Base-by-base conservation (phyloP, 2,329 filamentous ascomycete species). In the Fusarium nematophilum region DNA sequence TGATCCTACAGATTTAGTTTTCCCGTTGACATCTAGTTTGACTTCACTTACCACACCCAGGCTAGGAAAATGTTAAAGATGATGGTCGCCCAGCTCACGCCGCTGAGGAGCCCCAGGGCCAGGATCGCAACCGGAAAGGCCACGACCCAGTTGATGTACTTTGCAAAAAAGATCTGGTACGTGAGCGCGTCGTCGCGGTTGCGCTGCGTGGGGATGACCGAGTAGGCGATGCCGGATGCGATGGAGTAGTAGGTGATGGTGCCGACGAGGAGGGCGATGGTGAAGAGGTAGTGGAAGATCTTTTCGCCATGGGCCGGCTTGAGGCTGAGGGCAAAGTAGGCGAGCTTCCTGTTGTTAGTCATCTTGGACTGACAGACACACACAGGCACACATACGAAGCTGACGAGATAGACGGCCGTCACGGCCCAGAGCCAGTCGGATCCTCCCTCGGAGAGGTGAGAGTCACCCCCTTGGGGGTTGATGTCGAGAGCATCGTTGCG, bases 271-370 rank as follows among this genome's bases (percentile, higher is more conserved):
- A 81, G 75, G 29, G 78, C 77, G 46, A 83, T 74, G 61, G 72
- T 76, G 70, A 84, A 83, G 59, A 84, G 72, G 69, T 85, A 84
- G 74, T 86, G 82, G 75, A 86, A 86, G 64, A 86, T 78, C 64
- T 76, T 78, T 67, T 86, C 81, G 45, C 79, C 79, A 30, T 76
- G 71, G 36, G 73, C 75, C 30, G 81, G 76, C 9, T 73, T 69
- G 66, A 81, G 77, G 56, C 75, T 76, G 5, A 80, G 69, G 17
- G 65, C 74, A 36, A 74, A 74, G 65, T 78, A 73, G 53, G 50
- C 66, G n/a, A 85, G 64, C 78, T 81, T 33, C 3, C 7, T 17
- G 14, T 7, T 46, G 60, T 68, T 51, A 68, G 61, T 54, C 11
- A 43, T n/a, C 6, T 15, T n/a, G n/a, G n/a, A n/a, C n/a, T n/a